Evolutionary conservation across 2,329 filamentous ascomycete species (phyloP), one percentile per base, ranked within the genome.

Genomic region (Cryoendolithus antarcticus): DNA sequence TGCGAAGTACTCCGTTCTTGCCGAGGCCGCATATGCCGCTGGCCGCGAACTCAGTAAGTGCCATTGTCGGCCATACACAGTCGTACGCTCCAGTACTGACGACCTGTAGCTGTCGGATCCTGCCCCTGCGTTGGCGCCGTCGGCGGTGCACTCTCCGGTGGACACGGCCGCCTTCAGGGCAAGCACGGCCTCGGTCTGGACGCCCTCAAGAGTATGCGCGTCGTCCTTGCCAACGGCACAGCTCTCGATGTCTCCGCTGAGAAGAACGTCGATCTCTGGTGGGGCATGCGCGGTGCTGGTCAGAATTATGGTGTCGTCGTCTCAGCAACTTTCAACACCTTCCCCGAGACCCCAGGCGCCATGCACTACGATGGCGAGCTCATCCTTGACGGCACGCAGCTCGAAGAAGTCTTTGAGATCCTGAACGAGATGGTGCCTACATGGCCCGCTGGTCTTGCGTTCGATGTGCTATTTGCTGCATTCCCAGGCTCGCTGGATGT

Each of bases 221-320:
- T 41, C 6, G 39, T 41, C 8, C 19, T 32, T 21, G 39, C 34
- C 21, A 33, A 30, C 15, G 39, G 38, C n/a, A 19, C 12, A 11
- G 31, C 27, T 10, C 10, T 40, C 9, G 13, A 11, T 9, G 29
- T 33, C 10, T 38, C 34, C 10, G 21, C 35, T n/a, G 15, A 36
- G 8, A 13, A 43, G 13, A 35, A 47, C 12, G 15, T 37, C 10
- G 45, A 48, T 24, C 34, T 48, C 2, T 42, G 40, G 13, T 48
- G 45, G 44, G 44, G 30, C 10, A 31, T 42, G 31, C 21, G 39
- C 31, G 45, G 44, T 28, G 44, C 38, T 30, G 45, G 45, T 8
- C 41, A 41, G 13, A 48, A 46, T 32, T 46, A 46, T 38, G 45
- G 41, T 7, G 43, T 48, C n/a, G 32, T 36, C 19, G 19, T 32